Conservation (phyloP, 352 stramenopile genomes). For the Thalassiosira hispida region DNA sequence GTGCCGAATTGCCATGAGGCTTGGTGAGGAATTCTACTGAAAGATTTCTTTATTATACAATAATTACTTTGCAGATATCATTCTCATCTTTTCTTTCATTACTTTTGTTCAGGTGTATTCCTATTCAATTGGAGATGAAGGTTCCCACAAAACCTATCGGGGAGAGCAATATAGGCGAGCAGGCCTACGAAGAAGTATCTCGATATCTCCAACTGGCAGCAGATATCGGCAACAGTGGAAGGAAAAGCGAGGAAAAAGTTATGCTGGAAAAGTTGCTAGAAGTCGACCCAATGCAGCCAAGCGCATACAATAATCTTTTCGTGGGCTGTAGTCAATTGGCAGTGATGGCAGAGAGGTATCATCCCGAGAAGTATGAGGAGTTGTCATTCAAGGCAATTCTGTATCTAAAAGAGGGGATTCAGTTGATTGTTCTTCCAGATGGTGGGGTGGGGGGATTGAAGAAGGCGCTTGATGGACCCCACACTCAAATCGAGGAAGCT, state of each 20-base stretch:
- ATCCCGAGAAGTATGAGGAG: conserved; percentile 7
- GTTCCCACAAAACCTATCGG: background rate
- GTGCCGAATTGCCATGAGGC: conserved; percentile 17
- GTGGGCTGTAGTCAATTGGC: background rate
- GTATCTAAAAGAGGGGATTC: background rate
- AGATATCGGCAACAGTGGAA: conserved; percentile 18
- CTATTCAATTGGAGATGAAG: conserved; percentile 17
- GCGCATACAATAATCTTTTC: conserved; percentile 14
- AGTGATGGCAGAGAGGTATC: background rate
- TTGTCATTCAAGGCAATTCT: background rate
- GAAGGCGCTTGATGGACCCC: background rate
- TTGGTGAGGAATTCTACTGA: conserved; percentile 1
- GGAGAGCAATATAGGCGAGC: background rate
- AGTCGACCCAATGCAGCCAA: conserved; percentile 9
- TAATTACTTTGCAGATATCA: background rate
- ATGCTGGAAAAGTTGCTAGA: conserved; percentile 15
- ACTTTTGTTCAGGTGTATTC: conserved; percentile 16
- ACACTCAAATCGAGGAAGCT: background rate
- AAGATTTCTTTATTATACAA: background rate
- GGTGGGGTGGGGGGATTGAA: background rate
- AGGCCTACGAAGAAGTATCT: background rate
- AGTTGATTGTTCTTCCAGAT: background rate
- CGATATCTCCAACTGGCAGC: conserved; percentile 9
- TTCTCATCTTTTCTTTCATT: too few relatives aligned
- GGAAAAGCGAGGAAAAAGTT: conserved; percentile 10